These are phyloP conservation scores for Phanerochaete carnosa DNA, from an alignment of 768 basidiomycete species.

Conservation along the genomic window DNA sequence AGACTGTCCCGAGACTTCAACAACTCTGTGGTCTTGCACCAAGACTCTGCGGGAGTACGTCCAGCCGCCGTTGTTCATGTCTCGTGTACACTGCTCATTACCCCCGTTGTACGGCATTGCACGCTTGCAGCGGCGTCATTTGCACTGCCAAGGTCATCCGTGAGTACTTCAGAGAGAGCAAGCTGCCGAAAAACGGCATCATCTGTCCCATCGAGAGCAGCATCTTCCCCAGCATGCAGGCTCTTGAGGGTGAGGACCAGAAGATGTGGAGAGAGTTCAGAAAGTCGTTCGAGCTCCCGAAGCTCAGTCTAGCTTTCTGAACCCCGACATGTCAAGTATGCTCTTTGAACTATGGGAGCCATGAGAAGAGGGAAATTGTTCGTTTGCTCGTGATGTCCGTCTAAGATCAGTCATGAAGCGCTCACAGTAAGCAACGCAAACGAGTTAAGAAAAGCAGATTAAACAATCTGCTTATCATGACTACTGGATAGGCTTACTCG, in stretches of 20 bases:
- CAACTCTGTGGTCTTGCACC: conserved; percentile 7
- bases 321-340: no score
- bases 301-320: no score
- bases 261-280: background rate
- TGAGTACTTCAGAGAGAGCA: conserved; percentile 22
- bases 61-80: background rate
- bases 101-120: conserved; percentile 12
- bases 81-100: background rate
- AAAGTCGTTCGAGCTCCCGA: background rate
- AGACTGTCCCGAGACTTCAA: conserved; percentile 6
- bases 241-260: background rate
- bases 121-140: conserved; percentile 16
- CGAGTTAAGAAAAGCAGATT: no score
- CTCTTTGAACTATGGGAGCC: no score
- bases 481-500: no score
- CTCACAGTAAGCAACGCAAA: no score
- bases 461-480: no score
- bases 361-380: no score
- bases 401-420: no score
- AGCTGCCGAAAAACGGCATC: conserved; percentile 18
- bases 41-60: conserved; percentile 13
- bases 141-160: conserved; percentile 21
- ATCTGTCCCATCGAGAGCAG: conserved; percentile 17
- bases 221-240: background rate
- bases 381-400: no score